A percentile compares a stretch with the other conserved stretches of the same genome.
Conservation (phyloP, 768 basidiomycete genomes). For the Rhodotorula paludigena region DNA sequence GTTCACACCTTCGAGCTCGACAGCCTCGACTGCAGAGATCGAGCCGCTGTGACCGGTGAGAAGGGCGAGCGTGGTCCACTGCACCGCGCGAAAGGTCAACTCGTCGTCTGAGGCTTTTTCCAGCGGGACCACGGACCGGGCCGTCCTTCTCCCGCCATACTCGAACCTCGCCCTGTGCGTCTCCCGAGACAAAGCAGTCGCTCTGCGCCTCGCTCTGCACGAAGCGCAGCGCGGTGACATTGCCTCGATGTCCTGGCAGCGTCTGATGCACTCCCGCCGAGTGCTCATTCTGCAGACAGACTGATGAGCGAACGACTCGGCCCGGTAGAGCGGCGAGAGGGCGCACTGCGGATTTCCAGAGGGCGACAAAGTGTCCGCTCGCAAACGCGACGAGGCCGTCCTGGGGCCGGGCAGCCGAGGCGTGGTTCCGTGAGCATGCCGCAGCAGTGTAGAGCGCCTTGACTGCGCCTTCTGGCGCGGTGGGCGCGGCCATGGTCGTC, state of each 20-base stretch:
- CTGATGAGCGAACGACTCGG: background rate
- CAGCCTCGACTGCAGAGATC: constrained; percentile 62
- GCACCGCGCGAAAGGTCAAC: constrained; percentile 31
- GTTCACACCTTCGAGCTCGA: constrained; percentile 39
- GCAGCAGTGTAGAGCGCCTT: constrained; percentile 44
- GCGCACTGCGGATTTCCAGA: constrained; percentile 60
- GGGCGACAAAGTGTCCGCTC: constrained; percentile 55
- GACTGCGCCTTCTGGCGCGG: background rate
- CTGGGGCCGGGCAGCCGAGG: constrained; percentile 39
- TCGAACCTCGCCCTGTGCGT: constrained; percentile 65
- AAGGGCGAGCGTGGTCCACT: constrained; percentile 59
- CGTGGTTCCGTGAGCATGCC: constrained; percentile 44
- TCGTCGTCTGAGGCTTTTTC: background rate
- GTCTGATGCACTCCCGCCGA: constrained; percentile 63
- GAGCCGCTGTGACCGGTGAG: constrained; percentile 63
- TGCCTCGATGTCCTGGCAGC: constrained; percentile 66
- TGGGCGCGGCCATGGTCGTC: background rate
- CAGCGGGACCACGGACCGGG: constrained; percentile 8
- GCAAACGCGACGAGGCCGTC: constrained; percentile 58
- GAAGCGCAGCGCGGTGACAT: constrained; percentile 74
- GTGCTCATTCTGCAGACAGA: constrained; percentile 50
- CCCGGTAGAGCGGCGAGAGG: background rate
- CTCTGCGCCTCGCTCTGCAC: constrained; percentile 47
- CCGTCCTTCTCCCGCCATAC: constrained; percentile 55
- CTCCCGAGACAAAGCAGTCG: constrained; percentile 61